phyloP scores from a whole-genome alignment of 73 alveolate species.

The Uronychia setigera region DNA sequence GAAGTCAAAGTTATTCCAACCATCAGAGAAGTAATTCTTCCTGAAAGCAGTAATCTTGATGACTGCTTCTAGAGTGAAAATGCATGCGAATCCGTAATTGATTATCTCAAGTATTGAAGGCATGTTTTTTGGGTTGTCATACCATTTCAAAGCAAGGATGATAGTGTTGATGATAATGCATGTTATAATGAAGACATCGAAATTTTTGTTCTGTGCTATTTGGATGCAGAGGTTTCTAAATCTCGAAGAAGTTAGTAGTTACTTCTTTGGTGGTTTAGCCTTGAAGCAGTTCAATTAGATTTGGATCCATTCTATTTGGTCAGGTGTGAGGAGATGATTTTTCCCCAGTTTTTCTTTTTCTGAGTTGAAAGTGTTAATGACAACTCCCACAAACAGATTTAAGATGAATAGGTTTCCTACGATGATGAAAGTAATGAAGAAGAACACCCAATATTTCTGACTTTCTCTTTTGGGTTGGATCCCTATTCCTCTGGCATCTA shows the following conservation, averaged over 20 bases:
- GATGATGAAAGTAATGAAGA: slow-evolving; percentile 45
- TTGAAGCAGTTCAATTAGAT: slow-evolving; percentile 27
- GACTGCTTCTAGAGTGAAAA: slow-evolving; percentile 83
- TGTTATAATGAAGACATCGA: slow-evolving; percentile 28
- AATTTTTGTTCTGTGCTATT: slow-evolving; percentile 14
- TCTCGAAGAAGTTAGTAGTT: background rate
- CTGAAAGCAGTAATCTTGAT: slow-evolving; percentile 83
- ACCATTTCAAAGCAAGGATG: slow-evolving; percentile 25
- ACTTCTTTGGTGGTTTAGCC: slow-evolving; percentile 1
- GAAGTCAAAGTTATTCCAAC: no score
- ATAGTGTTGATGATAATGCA: slow-evolving; percentile 20
- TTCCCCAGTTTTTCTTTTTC: no score
- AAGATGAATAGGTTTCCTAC: no score
- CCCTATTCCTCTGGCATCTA: slow-evolving; percentile 54
- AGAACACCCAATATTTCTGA: no score
- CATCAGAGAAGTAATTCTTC: slow-evolving; percentile 79
- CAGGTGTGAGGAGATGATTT: no score
- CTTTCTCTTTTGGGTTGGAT: no score
- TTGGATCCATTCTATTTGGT: slow-evolving; percentile 54
- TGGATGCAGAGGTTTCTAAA: background rate
- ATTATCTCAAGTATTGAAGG: slow-evolving; percentile 55
- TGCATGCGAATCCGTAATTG: slow-evolving; percentile 76
- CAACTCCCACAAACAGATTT: no score
- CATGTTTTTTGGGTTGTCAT: slow-evolving; percentile 1
- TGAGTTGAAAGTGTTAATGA: slow-evolving; percentile 19